Evolutionary conservation across 169 alveolate species (phyloP), one percentile per base, ranked within the genome.

Genomic region (Plasmodium knowlesi): DNA sequence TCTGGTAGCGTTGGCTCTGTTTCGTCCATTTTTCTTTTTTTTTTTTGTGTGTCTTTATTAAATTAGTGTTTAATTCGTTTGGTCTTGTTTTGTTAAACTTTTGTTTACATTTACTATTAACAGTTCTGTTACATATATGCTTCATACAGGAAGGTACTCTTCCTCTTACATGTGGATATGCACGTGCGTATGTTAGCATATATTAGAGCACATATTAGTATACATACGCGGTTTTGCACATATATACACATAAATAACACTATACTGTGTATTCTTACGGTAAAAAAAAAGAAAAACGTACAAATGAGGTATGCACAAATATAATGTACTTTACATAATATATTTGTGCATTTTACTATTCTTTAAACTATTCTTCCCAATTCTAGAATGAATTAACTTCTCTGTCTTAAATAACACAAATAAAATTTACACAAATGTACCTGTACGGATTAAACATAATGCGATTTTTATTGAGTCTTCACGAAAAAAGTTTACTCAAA

Each of bases 21-120:
- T 79, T 88, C 94, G 14, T 88, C 94, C 94, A 76, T 88, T 79
- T 67, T 88, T 88, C 79, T 50, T 50, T 41, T 41, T 41, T 43
- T 50, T 14, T 14, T 12, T 50, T 16, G 10, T n/a, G 22, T 81
- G 28, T 34, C 19, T 79, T n/a, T 57, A 10, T 78, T 37, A 72
- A 25, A 46, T 73, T 43, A 43, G 53, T 43, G 30, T 88, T 34
- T 88, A 78, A 39, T 16, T 79, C 46, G 74, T 4, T 8, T 28
- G 4, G 10, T 3, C 73, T 50, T 25, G 32, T 61, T 34, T 5
- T 43, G 76, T 50, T 41, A 43, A 30, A 71, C 50, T 84, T 84
- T 25, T 19, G 5, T 37, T 84, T 41, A 14, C 83, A 70, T 84
- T 70, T 70, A 84, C 14, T 22, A 70, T 81, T 46, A 57, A 41